phyloP scores from a whole-genome alignment of 73 alveolate genomes.

The Loxodes magnus region DNA sequence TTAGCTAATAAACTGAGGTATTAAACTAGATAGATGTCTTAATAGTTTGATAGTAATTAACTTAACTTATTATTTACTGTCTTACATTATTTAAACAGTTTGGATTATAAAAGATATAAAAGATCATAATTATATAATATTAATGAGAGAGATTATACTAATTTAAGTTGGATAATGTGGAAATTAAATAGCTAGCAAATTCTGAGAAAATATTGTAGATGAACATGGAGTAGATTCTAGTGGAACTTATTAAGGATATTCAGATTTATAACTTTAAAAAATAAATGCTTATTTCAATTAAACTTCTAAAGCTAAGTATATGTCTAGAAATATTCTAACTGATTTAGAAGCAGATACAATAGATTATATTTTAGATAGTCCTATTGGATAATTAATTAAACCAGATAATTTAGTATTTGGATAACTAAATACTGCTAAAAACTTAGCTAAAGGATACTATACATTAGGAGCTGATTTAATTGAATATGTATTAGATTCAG shows the following conservation, averaged over 20 bases:
- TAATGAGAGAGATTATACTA: conserved; percentile 42
- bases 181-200: conserved; percentile 98
- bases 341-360: conserved; percentile 98
- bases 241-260: conserved; percentile 97
- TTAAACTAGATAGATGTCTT: too few species aligned
- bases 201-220: conserved; percentile 99
- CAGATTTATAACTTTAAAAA: conserved; percentile 88
- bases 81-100: too few species aligned
- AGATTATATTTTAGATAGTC: conserved; percentile 97
- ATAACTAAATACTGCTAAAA: conserved; percentile 91
- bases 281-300: conserved; percentile 93
- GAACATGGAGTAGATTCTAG: conserved; percentile 99
- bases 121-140: too few species aligned
- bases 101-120: too few species aligned
- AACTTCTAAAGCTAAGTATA: conserved; percentile 95
- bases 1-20: too few species aligned
- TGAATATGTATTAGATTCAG: conserved; percentile 85
- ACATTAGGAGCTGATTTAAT: conserved; percentile 94
- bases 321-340: conserved; percentile 94
- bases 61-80: too few species aligned
- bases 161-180: conserved; percentile 98
- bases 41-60: too few species aligned
- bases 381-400: conserved; percentile 97
- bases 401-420: conserved; percentile 99
- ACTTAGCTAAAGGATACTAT: conserved; percentile 99